Evolutionary conservation across 305 asterid genomes (phyloP).

Genomic region (Solanum hybrid): DNA sequence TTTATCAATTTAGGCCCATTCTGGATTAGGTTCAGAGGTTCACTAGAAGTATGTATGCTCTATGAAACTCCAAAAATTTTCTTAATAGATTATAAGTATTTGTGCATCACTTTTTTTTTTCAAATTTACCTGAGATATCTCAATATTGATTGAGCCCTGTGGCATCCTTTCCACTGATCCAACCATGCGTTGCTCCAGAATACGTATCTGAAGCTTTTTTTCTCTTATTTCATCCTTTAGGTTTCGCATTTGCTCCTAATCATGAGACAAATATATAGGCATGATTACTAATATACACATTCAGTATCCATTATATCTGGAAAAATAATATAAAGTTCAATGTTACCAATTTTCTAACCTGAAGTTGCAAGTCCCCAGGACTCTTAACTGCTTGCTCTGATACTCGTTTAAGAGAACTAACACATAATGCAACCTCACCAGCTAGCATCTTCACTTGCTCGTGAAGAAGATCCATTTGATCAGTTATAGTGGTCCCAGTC

Average conservation of each 20-base stretch:
- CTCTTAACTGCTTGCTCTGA: conserved; percentile 50
- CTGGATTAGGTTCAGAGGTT: neutral
- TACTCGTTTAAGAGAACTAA: conserved; percentile 71
- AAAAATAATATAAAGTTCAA: neutral
- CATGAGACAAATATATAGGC: conserved; percentile 16
- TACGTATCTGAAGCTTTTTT: conserved; percentile 57
- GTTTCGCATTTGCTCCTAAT: conserved; percentile 52
- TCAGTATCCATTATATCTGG: neutral
- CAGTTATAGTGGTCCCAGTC: conserved; percentile 75
- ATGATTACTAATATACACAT: neutral
- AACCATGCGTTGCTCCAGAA: conserved; percentile 71
- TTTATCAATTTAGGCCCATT: neutral
- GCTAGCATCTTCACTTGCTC: conserved; percentile 86
- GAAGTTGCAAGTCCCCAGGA: conserved; percentile 53
- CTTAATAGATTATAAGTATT: neutral
- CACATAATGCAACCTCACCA: conserved; percentile 74
- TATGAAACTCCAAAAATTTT: neutral
- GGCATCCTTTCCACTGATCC: conserved; percentile 64
- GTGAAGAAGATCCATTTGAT: conserved; percentile 77
- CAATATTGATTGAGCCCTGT: conserved; percentile 37
- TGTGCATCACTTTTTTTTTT: neutral
- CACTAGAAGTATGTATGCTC: conserved; percentile 5
- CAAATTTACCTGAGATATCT: conserved; percentile 54
- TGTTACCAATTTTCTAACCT: conserved; percentile 31
- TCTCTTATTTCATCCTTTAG: conserved; percentile 67